These are phyloP conservation scores for Magnaporthiopsis incrustans DNA, from an alignment of 2,329 filamentous ascomycete genomes.

Conservation along the genomic window DNA sequence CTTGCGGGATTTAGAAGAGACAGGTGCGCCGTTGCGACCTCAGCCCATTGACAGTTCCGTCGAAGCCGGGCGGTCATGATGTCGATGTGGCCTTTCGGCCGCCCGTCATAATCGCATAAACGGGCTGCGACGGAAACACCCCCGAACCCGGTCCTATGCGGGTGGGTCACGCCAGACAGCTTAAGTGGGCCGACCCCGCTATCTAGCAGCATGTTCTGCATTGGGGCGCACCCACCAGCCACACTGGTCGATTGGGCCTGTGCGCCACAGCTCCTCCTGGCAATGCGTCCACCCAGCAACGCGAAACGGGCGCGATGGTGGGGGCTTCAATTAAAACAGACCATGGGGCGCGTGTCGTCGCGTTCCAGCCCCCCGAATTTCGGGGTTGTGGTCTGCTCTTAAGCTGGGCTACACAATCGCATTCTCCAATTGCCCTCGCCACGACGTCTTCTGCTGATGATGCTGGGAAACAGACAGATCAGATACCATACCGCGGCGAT, in stretches of 20 bases:
- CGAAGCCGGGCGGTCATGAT: not conserved
- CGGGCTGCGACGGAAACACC: not conserved
- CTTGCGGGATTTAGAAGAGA: not conserved
- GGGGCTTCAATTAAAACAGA: constrained; percentile 5
- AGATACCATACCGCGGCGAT: not conserved
- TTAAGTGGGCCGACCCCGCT: not conserved
- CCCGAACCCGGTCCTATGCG: not conserved
- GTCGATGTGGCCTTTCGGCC: not conserved
- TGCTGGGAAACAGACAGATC: not conserved
- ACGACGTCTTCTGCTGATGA: not conserved
- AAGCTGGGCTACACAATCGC: not conserved
- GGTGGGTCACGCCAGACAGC: not conserved
- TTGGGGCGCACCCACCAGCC: not conserved
- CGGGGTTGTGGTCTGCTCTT: not conserved
- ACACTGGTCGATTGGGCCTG: not conserved
- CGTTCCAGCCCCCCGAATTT: constrained; percentile 6
- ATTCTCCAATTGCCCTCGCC: not conserved
- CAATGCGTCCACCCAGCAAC: not conserved
- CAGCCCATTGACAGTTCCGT: not conserved
- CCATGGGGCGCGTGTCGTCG: not conserved
- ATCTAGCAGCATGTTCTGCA: not conserved
- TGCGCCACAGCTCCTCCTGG: too few relatives aligned
- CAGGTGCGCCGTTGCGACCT: not conserved
- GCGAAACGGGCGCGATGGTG: constrained; percentile 2
- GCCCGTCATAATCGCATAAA: not conserved